Base-by-base conservation (phyloP, 495 filamentous ascomycete genomes). In the Aspergillus baeticus region DNA sequence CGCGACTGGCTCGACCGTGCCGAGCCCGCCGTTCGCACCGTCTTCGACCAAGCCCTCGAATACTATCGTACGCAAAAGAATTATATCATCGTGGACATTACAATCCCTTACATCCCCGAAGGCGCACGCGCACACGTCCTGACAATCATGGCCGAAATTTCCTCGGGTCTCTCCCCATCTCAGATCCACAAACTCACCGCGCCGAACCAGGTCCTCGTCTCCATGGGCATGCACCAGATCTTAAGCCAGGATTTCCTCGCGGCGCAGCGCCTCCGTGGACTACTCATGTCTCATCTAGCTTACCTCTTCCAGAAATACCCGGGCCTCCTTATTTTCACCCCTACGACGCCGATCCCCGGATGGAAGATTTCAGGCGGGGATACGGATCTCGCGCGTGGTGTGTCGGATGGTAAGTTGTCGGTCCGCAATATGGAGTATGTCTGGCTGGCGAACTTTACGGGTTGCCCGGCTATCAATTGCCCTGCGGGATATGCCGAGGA, bases 371-470 rank as follows among this genome's bases (percentile, higher is more conserved):
- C 61, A 3, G 66, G 69, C 20, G 77, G 81, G 1, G 61, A 77
- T 0, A 71, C 65, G 14, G 83, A 86, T 51, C 70, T 90, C 21
- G 69, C 71, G 31, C 79, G 84, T 38, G 93, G 93, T 1, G 72
- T 91, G 50, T 85, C 78, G 14, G 87, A 98, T 68, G 87, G 81
- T 1, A 90, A 91, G 63, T 73, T 66, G 56, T 85, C 82, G 11
- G 73, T 96, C 5, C 74, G 84, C 21, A 92, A 82, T 65, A 96
- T 96, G 91, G 85, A 86, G 72, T 98, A 91, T 72, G 87, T 86
- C 26, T 96, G 88, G 84, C 67, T 93, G 42, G 90, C 93, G 6
- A 98, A 98, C 63, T 87, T 89, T 57, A 81, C 72, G 1, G 93
- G 93, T 0, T 87, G 85, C 58, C 93, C 93, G 0, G 82, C 88